Evolutionary conservation across 2,329 filamentous ascomycete genomes (phyloP), one percentile per base, ranked within the genome.

Genomic region (Dactylonectria macrodidyma): DNA sequence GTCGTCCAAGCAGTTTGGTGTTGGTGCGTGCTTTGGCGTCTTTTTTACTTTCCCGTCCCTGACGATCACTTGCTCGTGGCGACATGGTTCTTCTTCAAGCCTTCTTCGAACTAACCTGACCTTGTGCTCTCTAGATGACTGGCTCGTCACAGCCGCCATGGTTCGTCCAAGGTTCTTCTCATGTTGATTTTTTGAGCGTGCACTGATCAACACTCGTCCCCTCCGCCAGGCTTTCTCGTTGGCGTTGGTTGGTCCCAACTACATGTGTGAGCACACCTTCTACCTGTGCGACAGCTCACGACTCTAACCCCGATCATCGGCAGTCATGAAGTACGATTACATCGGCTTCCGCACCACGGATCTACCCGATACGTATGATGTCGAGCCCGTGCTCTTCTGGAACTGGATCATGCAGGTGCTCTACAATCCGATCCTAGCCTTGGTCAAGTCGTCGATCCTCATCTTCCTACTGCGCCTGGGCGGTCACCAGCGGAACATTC

Each of bases 361-460:
- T 2, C 36, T 72, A 2, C 71, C 70, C 19, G 30, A 66, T 3
- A 59, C 59, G 0, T 73, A 73, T 30, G 51, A 74, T 5, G 3
- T 62, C 5, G 60, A 74, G 24, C 71, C 72, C 2, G 64, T 67
- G 3, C 55, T 74, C 2, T 74, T 71, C 8, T 74, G 72, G 55
- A 74, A 74, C 24, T 74, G 68, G 72, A 69, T 73, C 14, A 67
- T 74, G 62, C 72, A 74, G 41, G 72, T 74, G 2, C 66, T 83
- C 2, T 85, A 86, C 75, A 85, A 84, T 59, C 84, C 84, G 0
- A 82, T 85, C 51, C 71, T 86, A 2, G 82, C 82, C 4, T 76
- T 86, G 10, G 80, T 85, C 63, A 86, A 85, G 71, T 78, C 80
- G 2, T 85, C 84, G 0, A 77, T 85, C 19, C 78, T 86, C 4